phyloP scores from a whole-genome alignment of 1,139 yeast genomes.

The Suhomyces yuchorum region DNA sequence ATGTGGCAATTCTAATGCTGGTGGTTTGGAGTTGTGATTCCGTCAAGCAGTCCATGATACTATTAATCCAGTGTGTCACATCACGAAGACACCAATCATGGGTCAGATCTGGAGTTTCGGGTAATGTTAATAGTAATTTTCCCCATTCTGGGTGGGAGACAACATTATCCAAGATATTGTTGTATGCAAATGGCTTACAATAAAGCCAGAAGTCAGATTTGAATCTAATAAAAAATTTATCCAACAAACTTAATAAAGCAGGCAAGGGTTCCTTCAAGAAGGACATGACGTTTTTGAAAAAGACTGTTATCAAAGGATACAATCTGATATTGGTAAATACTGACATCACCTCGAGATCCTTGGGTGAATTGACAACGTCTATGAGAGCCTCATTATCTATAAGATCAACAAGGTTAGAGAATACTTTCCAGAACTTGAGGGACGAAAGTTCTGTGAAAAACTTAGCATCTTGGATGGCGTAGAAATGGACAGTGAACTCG shows the following conservation, averaged over 20 bases:
- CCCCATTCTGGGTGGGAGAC: conserved; percentile 41
- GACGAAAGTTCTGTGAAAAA: conserved; percentile 47
- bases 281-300: conserved; percentile 53
- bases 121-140: conserved; percentile 19
- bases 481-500: conserved; percentile 55
- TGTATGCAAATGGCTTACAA: conserved; percentile 52
- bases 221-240: conserved; percentile 41
- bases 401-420: conserved; percentile 42
- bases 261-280: conserved; percentile 57
- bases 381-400: conserved; percentile 43
- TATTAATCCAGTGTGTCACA: conserved; percentile 44
- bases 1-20: conserved; percentile 41
- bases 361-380: conserved; percentile 43
- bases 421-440: conserved; percentile 55
- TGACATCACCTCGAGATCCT: conserved; percentile 46
- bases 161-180: conserved; percentile 57
- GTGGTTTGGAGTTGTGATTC: conserved; percentile 45
- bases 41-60: conserved; percentile 37
- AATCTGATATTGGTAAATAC: conserved; percentile 39
- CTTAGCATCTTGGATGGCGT: conserved; percentile 54
- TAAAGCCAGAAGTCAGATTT: conserved; percentile 52
- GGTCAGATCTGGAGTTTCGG: conserved; percentile 8
- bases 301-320: conserved; percentile 48
- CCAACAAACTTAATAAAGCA: conserved; percentile 49
- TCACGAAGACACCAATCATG: conserved; percentile 27